Percentiles rank a stretch among this genome's conserved stretches.
Conservation (phyloP, 352 stramenopile species). For the Albugo laibachii region DNA sequence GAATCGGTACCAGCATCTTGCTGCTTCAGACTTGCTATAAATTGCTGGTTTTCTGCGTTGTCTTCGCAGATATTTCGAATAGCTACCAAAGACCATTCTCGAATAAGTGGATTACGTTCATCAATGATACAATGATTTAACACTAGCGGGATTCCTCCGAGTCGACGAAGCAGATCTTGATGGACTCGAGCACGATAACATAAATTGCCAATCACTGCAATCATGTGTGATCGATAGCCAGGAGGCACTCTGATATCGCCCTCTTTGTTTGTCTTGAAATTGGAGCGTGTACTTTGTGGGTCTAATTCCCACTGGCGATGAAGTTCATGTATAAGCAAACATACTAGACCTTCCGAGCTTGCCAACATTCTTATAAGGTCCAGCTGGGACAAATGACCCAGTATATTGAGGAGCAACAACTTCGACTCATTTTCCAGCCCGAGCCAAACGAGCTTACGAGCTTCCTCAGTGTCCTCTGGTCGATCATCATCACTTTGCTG, state of each 20-base stretch:
- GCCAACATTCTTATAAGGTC: neutral
- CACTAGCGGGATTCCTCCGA: slow-evolving; percentile 54
- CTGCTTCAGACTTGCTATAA: slow-evolving; percentile 37
- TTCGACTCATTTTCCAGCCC: slow-evolving; percentile 60
- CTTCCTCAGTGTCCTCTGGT: slow-evolving; percentile 29
- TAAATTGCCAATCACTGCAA: slow-evolving; percentile 69
- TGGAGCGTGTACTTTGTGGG: slow-evolving; percentile 6
- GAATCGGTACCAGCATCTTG: slow-evolving; percentile 10
- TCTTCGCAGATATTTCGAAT: slow-evolving; percentile 78
- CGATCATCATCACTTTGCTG: slow-evolving; percentile 26
- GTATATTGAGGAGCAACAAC: slow-evolving; percentile 41
- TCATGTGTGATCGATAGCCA: slow-evolving; percentile 53
- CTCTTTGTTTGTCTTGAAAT: neutral
- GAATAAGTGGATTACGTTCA: slow-evolving; percentile 67
- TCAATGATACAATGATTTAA: slow-evolving; percentile 84
- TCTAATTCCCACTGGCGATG: slow-evolving; percentile 30
- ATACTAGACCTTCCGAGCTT: slow-evolving; percentile 8
- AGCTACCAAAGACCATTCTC: slow-evolving; percentile 78
- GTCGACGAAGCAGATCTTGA: slow-evolving; percentile 63
- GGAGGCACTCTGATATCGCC: slow-evolving; percentile 14
- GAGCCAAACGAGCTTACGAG: slow-evolving; percentile 48
- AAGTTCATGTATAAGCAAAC: slow-evolving; percentile 32
- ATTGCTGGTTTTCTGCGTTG: slow-evolving; percentile 49
- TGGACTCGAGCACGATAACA: slow-evolving; percentile 38
- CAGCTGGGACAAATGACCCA: slow-evolving; percentile 34